Evolutionary conservation across 306 rosid genomes (phyloP), one percentile per base, ranked within the genome.

Genomic region (Begonia peltatifolia): DNA sequence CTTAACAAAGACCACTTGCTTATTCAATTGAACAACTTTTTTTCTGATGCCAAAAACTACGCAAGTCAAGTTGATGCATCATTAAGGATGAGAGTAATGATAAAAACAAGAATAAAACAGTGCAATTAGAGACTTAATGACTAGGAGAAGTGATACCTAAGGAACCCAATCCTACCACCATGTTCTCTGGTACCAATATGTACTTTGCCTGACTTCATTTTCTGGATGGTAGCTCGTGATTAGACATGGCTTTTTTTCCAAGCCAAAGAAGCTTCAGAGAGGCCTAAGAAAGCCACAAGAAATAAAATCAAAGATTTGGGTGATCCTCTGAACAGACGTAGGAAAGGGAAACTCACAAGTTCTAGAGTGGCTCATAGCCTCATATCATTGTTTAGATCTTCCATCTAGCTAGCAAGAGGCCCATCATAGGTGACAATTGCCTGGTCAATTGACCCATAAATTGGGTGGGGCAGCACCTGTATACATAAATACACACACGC

Each of bases 91-190:
- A 49, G 47, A 36, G 30, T 59, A 43, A 52, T 59, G 47, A 57
- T 63, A 23, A 17, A 20, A 54, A 9, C 47, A 52, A 42, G 57
- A 43, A 47, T 65, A 62, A 25, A 52, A 15, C 63, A 46, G 53
- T 58, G 61, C 77, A 42, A 72, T 63, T 56, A 63, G 52, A 56
- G 55, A 41, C 87, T 84, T 76, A 77, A 60, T 57, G 70, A 51
- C 60, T 67, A 72, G 84, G 79, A 69, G 66, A 84, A 84, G 88
- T 88, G 73, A 68, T 73, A 71, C 58, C 80, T 52, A 81, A 74
- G 94, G 68, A 75, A 87, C 20, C 53, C 66, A 63, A 53, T 63
- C 43, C 55, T 54, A 54, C 46, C 17, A 17, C 41, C 36, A 17
- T 46, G 15, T 35, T 10, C 18, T 13, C 18, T 36, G 20, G 38